A percentile compares a stretch with the other conserved stretches of the same genome.
Evolutionary conservation across 805 yeast genomes (phyloP).

Genomic region (Metschnikowia noctiluminum): DNA sequence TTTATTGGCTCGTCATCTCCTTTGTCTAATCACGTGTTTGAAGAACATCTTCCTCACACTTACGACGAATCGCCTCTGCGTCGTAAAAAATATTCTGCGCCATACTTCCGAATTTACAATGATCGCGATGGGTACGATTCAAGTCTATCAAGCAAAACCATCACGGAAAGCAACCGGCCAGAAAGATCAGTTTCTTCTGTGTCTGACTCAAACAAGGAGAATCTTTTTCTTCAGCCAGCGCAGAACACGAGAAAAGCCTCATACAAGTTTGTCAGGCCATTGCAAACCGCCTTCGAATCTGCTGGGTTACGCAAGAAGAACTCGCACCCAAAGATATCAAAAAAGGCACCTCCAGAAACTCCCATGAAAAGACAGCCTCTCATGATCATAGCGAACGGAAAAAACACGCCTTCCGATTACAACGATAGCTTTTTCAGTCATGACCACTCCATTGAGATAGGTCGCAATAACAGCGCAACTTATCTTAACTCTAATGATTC

Average conservation of each 20-base stretch:
- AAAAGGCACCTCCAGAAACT: slow-evolving; percentile 42
- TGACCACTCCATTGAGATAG: slow-evolving; percentile 36
- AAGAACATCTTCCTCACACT: slow-evolving; percentile 8
- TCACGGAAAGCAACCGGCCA: not conserved
- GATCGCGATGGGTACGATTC: slow-evolving; percentile 10
- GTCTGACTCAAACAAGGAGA: slow-evolving; percentile 35
- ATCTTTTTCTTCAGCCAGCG: slow-evolving; percentile 12
- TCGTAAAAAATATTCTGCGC: slow-evolving; percentile 7
- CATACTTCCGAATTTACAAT: slow-evolving; percentile 13
- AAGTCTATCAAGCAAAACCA: not conserved
- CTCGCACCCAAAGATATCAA: slow-evolving; percentile 19
- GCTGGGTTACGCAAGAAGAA: slow-evolving; percentile 64
- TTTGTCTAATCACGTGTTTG: slow-evolving; percentile 8
- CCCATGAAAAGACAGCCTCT: slow-evolving; percentile 43
- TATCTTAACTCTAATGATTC: slow-evolving; percentile 30
- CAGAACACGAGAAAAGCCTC: slow-evolving; percentile 22
- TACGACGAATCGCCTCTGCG: slow-evolving; percentile 20
- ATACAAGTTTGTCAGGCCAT: slow-evolving; percentile 73
- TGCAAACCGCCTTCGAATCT: slow-evolving; percentile 79
- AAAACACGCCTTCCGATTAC: slow-evolving; percentile 10
- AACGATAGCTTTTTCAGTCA: slow-evolving; percentile 15
- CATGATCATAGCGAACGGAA: slow-evolving; percentile 27
- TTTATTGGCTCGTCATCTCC: slow-evolving; percentile 19
- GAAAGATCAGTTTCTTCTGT: slow-evolving; percentile 2
- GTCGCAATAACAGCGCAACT: slow-evolving; percentile 26